Conservation (phyloP, 31 red algal species). For the Pterothamnion heteromorphum region DNA sequence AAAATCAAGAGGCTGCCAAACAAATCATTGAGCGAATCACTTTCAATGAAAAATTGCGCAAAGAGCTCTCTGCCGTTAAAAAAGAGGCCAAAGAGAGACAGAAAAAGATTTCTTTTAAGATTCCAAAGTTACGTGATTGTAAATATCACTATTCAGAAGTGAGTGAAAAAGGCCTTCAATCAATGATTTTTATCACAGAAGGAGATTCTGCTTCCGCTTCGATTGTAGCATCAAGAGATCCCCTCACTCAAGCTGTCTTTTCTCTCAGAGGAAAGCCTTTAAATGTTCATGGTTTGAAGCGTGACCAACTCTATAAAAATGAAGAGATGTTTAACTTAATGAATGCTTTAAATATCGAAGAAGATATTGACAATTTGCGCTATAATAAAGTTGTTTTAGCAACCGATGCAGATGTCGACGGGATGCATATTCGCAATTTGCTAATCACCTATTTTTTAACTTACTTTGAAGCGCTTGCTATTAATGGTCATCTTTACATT, state of each 20-base stretch:
- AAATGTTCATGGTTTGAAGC: slow-evolving; percentile 45
- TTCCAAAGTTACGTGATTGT: slow-evolving; percentile 38
- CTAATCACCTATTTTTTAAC: slow-evolving; percentile 55
- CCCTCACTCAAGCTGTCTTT: slow-evolving; percentile 44
- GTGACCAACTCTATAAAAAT: slow-evolving; percentile 47
- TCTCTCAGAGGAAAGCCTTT: slow-evolving; percentile 44
- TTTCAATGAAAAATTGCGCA: slow-evolving; percentile 13
- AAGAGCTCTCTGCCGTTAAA: slow-evolving; percentile 26
- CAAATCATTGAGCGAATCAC: neutral
- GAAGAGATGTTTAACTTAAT: slow-evolving; percentile 44
- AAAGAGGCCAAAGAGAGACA: slow-evolving; percentile 33
- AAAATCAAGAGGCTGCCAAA: slow-evolving; percentile 20
- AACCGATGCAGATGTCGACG: slow-evolving; percentile 62
- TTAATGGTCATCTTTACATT: slow-evolving; percentile 59
- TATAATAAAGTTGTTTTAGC: slow-evolving; percentile 55
- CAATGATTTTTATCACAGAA: slow-evolving; percentile 42
- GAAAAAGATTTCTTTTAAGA: slow-evolving; percentile 19
- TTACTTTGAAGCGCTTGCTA: slow-evolving; percentile 48
- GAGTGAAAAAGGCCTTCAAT: neutral
- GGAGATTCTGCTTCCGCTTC: slow-evolving; percentile 45
- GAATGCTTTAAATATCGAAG: slow-evolving; percentile 52
- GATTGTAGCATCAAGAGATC: slow-evolving; percentile 39
- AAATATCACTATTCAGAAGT: slow-evolving; percentile 16
- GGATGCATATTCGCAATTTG: slow-evolving; percentile 52
- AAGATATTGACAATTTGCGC: slow-evolving; percentile 43